Percentiles rank a stretch among this genome's conserved stretches.
phyloP scores from a whole-genome alignment of 2,329 filamentous ascomycete species.

The Clonostachys byssicola region DNA sequence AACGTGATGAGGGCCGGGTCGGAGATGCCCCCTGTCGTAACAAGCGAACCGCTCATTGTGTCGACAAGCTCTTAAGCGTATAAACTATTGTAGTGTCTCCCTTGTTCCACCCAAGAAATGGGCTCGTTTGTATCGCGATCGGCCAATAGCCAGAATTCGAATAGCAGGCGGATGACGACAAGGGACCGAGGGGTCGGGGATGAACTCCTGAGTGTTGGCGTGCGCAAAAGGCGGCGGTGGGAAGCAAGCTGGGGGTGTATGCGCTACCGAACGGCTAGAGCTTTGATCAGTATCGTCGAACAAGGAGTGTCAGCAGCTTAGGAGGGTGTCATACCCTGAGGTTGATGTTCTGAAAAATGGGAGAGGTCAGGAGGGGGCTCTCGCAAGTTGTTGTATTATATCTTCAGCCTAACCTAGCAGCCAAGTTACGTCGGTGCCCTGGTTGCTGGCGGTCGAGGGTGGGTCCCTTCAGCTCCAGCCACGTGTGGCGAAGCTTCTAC shows the following conservation, averaged over 20 bases:
- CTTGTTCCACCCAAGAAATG: neutral
- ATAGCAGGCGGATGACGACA: neutral
- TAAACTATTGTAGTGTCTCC: slow-evolving; percentile 7
- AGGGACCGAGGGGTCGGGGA: slow-evolving; percentile 1
- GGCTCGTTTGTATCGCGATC: too few species aligned
- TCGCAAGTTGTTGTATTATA: slow-evolving; percentile 1
- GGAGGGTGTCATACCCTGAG: neutral
- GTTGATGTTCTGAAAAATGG: neutral
- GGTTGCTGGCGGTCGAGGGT: neutral
- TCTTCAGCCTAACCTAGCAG: slow-evolving; percentile 4
- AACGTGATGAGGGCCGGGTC: slow-evolving; percentile 65
- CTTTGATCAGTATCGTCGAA: too few species aligned
- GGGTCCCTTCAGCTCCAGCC: slow-evolving; percentile 1
- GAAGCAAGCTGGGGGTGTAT: neutral
- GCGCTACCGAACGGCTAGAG: neutral
- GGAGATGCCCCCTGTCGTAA: slow-evolving; percentile 54
- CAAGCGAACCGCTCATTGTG: slow-evolving; percentile 29
- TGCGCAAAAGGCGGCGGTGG: neutral
- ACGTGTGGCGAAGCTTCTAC: slow-evolving; percentile 3
- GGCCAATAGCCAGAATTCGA: slow-evolving; percentile 1
- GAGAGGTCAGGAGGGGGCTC: neutral
- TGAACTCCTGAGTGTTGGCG: slow-evolving; percentile 1
- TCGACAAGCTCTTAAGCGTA: neutral
- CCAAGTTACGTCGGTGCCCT: slow-evolving; percentile 1
- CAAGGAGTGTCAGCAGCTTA: neutral